A percentile compares a stretch with the other conserved stretches of the same genome.
phyloP scores from a whole-genome alignment of 495 filamentous ascomycete genomes.

The Penicillium simplicissimum region DNA sequence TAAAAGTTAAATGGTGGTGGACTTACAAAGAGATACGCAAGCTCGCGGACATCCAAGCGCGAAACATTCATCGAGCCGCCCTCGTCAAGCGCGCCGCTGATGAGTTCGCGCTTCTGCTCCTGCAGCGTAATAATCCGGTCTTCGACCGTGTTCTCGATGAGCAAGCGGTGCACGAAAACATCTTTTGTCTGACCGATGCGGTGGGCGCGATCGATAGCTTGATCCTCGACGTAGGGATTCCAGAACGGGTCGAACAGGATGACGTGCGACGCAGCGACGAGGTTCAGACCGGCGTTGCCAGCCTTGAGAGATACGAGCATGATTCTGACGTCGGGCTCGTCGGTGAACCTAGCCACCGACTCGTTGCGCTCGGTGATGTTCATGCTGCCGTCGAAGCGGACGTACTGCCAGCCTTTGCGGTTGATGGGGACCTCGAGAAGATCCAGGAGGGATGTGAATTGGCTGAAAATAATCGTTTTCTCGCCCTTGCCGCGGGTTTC shows the following conservation, averaged over 20 bases:
- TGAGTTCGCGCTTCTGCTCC: constrained; percentile 75
- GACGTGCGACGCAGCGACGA: constrained; percentile 82
- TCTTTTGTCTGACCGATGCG: constrained; percentile 78
- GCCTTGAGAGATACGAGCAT: constrained; percentile 90
- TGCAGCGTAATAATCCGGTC: constrained; percentile 88
- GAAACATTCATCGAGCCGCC: constrained; percentile 64
- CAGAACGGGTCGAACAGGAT: constrained; percentile 95
- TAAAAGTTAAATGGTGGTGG: background rate
- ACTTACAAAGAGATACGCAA: constrained; percentile 74
- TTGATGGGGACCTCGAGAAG: constrained; percentile 85
- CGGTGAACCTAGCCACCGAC: constrained; percentile 71
- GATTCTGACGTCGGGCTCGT: constrained; percentile 63
- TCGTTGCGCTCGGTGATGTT: constrained; percentile 63
- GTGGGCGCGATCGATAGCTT: constrained; percentile 91
- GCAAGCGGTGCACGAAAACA: constrained; percentile 78
- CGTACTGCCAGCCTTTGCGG: constrained; percentile 61
- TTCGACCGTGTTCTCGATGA: constrained; percentile 80
- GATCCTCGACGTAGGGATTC: constrained; percentile 94
- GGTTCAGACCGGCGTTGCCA: constrained; percentile 88
- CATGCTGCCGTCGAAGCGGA: constrained; percentile 90
- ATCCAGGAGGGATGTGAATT: constrained; percentile 90
- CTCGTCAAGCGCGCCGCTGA: constrained; percentile 82
- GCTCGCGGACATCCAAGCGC: constrained; percentile 60
- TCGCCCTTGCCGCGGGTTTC: constrained; percentile 49
- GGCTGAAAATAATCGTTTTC: constrained; percentile 92